Evolutionary conservation across 805 yeast species (phyloP).

Genomic region (Metschnikowia sp.): DNA sequence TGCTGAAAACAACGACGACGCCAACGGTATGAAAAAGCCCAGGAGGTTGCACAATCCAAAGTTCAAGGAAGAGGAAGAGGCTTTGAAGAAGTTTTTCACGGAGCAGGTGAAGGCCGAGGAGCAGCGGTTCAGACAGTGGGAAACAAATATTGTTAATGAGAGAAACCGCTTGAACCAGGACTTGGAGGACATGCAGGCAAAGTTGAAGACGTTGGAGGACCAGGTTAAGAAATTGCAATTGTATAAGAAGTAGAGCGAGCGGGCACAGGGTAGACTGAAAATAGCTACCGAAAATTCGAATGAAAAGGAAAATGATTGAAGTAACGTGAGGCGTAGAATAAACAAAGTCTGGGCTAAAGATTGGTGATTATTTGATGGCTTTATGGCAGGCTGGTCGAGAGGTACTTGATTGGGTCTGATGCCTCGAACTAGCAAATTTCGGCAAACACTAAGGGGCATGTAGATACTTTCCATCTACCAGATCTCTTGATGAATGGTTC

Average conservation of each 20-base stretch:
- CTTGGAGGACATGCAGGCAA: conserved; percentile 80
- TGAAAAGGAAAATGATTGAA: too few species aligned
- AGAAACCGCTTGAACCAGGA: conserved; percentile 92
- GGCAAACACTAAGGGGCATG: too few species aligned
- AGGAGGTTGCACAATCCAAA: conserved; percentile 75
- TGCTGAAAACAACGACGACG: conserved; percentile 17
- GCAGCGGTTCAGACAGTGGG: conserved; percentile 98
- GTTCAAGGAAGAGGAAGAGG: conserved; percentile 94
- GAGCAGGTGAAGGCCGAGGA: conserved; percentile 96
- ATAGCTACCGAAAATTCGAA: too few species aligned
- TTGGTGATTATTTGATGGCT: too few species aligned
- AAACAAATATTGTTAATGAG: conserved; percentile 91
- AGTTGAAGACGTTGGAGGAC: conserved; percentile 71
- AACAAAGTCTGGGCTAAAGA: too few species aligned
- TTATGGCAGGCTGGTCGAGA: too few species aligned
- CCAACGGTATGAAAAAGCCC: conserved; percentile 42
- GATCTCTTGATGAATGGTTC: too few species aligned
- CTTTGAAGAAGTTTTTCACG: conserved; percentile 88
- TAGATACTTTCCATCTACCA: too few species aligned
- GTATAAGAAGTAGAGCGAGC: conserved; percentile 20
- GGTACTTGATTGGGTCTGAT: too few species aligned
- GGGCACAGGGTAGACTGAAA: too few species aligned
- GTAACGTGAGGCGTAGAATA: too few species aligned
- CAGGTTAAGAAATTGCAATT: conserved; percentile 61
- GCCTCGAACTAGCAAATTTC: too few species aligned